phyloP scores from a whole-genome alignment of 1,139 yeast genomes.

The Blastobotrys petasosporus region DNA sequence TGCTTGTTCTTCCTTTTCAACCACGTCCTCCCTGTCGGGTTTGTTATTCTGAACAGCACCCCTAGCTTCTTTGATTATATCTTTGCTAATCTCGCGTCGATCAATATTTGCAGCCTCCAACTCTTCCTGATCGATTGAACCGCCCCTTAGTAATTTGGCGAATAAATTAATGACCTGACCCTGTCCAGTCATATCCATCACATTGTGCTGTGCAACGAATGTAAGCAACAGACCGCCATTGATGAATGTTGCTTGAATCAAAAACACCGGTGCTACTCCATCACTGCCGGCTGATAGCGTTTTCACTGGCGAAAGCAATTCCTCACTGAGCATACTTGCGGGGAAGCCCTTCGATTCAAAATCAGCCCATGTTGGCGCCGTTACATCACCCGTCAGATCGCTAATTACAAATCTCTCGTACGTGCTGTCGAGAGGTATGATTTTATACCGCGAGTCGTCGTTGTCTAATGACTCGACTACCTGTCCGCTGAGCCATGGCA shows the following conservation, averaged over 20 bases:
- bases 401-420: too few relatives aligned
- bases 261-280: slow-evolving; percentile 13
- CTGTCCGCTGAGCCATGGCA: too few relatives aligned
- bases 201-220: slow-evolving; percentile 16
- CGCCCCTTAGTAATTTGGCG: slow-evolving; percentile 16
- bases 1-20: not conserved
- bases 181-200: slow-evolving; percentile 19
- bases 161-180: slow-evolving; percentile 12
- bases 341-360: too few relatives aligned
- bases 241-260: slow-evolving; percentile 16
- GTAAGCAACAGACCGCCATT: slow-evolving; percentile 17
- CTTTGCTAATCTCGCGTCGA: not conserved
- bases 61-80: not conserved
- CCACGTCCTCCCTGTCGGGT: not conserved
- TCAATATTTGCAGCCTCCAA: slow-evolving; percentile 10
- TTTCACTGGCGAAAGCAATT: too few relatives aligned
- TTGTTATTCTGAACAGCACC: not conserved
- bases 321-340: too few relatives aligned
- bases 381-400: too few relatives aligned
- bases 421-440: too few relatives aligned
- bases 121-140: slow-evolving; percentile 12
- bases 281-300: too few relatives aligned
- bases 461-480: too few relatives aligned
- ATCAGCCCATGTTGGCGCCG: too few relatives aligned
- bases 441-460: too few relatives aligned